Percentiles rank a stretch among this genome's conserved stretches.
Conservation (phyloP, 2,329 filamentous ascomycete genomes). For the Cladosporium phlei region DNA sequence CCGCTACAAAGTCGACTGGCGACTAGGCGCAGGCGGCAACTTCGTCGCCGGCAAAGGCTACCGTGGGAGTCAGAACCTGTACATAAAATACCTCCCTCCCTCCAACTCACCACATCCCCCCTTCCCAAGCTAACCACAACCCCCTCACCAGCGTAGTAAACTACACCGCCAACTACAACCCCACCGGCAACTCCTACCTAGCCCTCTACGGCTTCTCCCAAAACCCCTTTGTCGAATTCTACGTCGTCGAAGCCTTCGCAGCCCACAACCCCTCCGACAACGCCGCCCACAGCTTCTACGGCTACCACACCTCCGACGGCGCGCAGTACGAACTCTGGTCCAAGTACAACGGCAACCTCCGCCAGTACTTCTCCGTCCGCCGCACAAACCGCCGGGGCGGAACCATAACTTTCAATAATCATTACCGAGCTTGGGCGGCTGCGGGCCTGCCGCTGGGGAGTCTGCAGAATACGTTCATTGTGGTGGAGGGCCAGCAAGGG, state of each 20-base stretch:
- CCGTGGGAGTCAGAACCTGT: conserved; percentile 1
- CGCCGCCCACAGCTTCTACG: conserved; percentile 1
- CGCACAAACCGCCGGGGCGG: not conserved
- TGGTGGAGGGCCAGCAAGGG: conserved; percentile 4
- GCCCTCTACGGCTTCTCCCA: conserved; percentile 2
- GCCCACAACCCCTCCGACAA: conserved; percentile 3
- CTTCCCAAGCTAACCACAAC: not conserved
- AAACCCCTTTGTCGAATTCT: conserved; percentile 6
- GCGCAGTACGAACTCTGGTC: conserved; percentile 6
- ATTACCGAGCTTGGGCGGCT: not conserved
- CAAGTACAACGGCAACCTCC: conserved; percentile 7
- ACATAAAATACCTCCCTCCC: not conserved
- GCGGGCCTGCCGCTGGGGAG: conserved; percentile 2
- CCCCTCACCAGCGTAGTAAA: not conserved
- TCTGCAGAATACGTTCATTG: not conserved
- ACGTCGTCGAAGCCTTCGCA: conserved; percentile 5
- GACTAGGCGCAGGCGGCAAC: conserved; percentile 1
- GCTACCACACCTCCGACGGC: conserved; percentile 7
- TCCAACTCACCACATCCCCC: not conserved
- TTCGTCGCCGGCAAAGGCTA: conserved; percentile 4
- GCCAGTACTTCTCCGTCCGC: conserved; percentile 1
- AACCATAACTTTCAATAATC: conserved; percentile 6
- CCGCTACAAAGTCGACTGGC: conserved; percentile 2
- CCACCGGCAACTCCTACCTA: conserved; percentile 5
- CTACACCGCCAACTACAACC: conserved; percentile 3